Evolutionary conservation across 2,329 filamentous ascomycete species (phyloP), one percentile per base, ranked within the genome.

Genomic region (Orbilia brochopaga): DNA sequence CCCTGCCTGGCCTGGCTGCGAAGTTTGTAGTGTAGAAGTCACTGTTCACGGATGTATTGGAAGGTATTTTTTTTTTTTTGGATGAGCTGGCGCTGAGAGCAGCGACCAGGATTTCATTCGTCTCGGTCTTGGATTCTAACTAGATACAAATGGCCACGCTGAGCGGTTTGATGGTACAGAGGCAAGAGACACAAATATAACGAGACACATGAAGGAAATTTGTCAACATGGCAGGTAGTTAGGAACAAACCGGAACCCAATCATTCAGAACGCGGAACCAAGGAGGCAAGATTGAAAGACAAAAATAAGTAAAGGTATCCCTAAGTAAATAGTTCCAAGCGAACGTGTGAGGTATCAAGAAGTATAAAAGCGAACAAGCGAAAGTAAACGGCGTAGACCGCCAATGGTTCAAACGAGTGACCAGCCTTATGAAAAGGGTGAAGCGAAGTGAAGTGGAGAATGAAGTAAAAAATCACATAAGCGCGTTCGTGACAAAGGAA

Each of bases 391-490:
- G 60, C 60, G 66, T 40, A 52, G 46, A 51, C 53, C 67, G 60
- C 67, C 67, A 61, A 72, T 72, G 17, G 59, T 65, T 52, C 19
- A 40, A 72, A 61, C 67, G 67, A 72, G 60, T 61, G 67, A 72
- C 67, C 67, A 72, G 67, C 67, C 59, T 65, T 72, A 21, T 40
- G 32, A 64, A 70, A 57, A 24, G 54, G 51, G 30, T 24, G 24
- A 56, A 50, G 24, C 44, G 44, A 48, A 48, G 30, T 60, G 60
- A 65, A 72, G 52, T 52, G 51, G 54, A 70, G 13, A 59, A 24
- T 35, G 21, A 40, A 17, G 11, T 10, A 21, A 48, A 48, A 23
- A 48, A 48, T 6, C 15, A 48, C 19, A 48, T 19, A 48, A 48
- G 32, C 24, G 57, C 51, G 51, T 50, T 62, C 64, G 37, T 72